Base-by-base conservation (phyloP, 352 stramenopile genomes). In the Globisporangium nodosum region DNA sequence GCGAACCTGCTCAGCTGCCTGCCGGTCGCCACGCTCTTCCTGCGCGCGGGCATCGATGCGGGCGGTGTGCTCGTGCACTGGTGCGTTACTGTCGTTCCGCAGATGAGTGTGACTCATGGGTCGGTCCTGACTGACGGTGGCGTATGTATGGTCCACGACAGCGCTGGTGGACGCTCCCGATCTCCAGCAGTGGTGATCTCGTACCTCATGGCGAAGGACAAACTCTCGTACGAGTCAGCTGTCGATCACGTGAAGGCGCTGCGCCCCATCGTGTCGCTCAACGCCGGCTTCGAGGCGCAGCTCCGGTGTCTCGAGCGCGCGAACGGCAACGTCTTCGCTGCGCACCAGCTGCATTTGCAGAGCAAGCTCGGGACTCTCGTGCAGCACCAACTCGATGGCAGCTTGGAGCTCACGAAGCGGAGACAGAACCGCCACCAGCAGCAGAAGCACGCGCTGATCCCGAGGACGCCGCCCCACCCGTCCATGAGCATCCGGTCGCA, bases 1-100 rank as follows among this genome's bases (percentile, higher is more conserved):
- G 69, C 90, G 3, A 94, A 96, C 51, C 60, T 97, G 59, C 73
- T 97, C 15, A 94, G 87, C 61, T 92, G 78, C 40, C 66, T 97
- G 3, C 87, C 87, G 0, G 56, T 88, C 30, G 75, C 82, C 3
- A 74, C 76, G 7, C 64, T 95, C 1, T 97, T 97, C 60, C 80
- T 97, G 24, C 73, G 92, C 40, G 71, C 76, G 30, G 88, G 74
- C 0, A 56, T 95, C 2, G 61, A 74, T 12, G 56, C 73, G 27
- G 83, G 86, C 31, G 78, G 72, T 5, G 84, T 96, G 5, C 71
- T 96, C 31, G 74, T 96, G 8, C 88, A 96, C 58, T 96, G 88
- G 64, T 85, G 73, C 39, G 50, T 52, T 24, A 2, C 6, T 37
- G 18, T 52, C n/a, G 24, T 27, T 27, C 24, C 24, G 2, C 24